Percentiles rank a stretch among this genome's conserved stretches.
Conservation (phyloP, 441 rosid species). For the Adansonia grandidieri region DNA sequence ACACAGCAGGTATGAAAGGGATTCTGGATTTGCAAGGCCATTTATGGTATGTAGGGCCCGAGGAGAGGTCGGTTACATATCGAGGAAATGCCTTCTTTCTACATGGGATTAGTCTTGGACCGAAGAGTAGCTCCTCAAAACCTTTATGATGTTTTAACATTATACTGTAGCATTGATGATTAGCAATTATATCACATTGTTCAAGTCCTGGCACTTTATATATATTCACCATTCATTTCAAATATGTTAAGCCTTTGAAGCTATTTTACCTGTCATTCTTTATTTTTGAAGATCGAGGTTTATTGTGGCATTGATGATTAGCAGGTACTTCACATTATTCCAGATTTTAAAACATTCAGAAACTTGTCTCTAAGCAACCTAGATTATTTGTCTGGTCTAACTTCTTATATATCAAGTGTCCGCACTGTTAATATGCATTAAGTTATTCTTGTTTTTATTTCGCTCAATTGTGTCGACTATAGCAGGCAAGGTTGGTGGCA, state of each 20-base stretch:
- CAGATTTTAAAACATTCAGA: neutral
- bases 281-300: constrained; percentile 15
- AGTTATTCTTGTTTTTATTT: neutral
- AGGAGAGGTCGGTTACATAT: neutral
- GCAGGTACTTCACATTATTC: constrained; percentile 1
- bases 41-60: neutral
- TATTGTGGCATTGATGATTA: neutral
- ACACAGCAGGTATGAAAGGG: constrained; percentile 16
- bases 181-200: neutral
- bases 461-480: neutral
- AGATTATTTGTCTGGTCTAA: neutral
- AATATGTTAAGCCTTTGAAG: neutral
- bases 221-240: neutral
- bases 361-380: neutral
- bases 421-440: neutral
- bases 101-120: neutral
- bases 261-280: neutral
- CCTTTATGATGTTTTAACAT: constrained; percentile 2
- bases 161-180: neutral
- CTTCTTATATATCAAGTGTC: neutral
- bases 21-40: constrained; percentile 16
- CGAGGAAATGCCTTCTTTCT: constrained; percentile 17
- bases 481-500: neutral
- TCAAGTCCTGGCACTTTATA: neutral
- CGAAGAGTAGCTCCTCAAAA: neutral